Evolutionary conservation across 331 rosid genomes (phyloP).

Genomic region (Cydonia oblonga): DNA sequence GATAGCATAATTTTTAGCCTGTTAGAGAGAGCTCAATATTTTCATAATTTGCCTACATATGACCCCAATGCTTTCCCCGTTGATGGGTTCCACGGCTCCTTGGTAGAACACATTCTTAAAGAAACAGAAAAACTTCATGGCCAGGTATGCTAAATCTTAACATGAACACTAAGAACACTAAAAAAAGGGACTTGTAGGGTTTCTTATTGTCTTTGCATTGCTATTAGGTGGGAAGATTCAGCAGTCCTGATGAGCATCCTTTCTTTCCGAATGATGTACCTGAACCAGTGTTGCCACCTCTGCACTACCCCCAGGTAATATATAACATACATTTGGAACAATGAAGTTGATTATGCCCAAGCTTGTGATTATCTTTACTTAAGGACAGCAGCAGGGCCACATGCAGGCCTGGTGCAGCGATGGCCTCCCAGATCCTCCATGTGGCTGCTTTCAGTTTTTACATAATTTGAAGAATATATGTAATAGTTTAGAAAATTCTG

Average conservation of each 20-base stretch:
- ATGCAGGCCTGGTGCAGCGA: background rate
- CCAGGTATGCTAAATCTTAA: constrained; percentile 33
- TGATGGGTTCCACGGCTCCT: constrained; percentile 76
- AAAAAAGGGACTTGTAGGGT: background rate
- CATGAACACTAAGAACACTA: background rate
- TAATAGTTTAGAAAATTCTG: background rate
- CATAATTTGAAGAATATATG: background rate
- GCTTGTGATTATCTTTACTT: background rate
- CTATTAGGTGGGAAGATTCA: constrained; percentile 76
- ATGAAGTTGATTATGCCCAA: background rate
- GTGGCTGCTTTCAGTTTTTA: background rate
- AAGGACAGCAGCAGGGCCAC: background rate
- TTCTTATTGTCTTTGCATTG: constrained; percentile 13
- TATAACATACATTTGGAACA: background rate
- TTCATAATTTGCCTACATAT: constrained; percentile 69
- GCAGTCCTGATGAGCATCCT: constrained; percentile 96
- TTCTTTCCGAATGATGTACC: constrained; percentile 66
- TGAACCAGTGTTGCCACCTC: constrained; percentile 67
- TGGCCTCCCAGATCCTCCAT: background rate
- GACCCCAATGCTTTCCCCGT: constrained; percentile 53
- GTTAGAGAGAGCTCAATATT: constrained; percentile 74
- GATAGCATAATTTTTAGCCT: constrained; percentile 86
- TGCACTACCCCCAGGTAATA: constrained; percentile 75
- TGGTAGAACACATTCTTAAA: constrained; percentile 61
- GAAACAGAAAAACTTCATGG: constrained; percentile 94